Percentiles rank a stretch among this genome's conserved stretches.
Evolutionary conservation across 164 flowering plant genomes (phyloP).

Genomic region (Brasenia schreberi): DNA sequence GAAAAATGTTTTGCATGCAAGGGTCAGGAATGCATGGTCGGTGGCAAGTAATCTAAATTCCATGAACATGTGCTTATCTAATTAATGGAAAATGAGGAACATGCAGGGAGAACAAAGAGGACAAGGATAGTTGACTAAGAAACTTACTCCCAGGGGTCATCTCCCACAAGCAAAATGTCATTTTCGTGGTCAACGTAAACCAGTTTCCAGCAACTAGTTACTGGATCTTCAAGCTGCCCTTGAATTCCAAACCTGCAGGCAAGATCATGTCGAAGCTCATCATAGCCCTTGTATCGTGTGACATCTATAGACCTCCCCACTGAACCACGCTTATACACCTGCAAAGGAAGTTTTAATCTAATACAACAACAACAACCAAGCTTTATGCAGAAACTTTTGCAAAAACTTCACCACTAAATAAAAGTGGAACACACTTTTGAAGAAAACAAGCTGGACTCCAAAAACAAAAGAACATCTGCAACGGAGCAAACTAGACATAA

Average conservation of each 20-base stretch:
- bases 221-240: constrained; percentile 90
- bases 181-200: constrained; percentile 89
- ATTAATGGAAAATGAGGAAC: not conserved
- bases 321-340: constrained; percentile 95
- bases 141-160: constrained; percentile 98
- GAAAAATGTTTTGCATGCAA: too few species aligned
- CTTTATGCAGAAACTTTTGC: not conserved
- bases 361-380: not conserved
- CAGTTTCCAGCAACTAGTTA: constrained; percentile 73
- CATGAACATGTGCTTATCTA: not conserved
- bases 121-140: not conserved
- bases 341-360: constrained; percentile 2
- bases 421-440: not conserved
- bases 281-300: constrained; percentile 68
- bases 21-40: too few species aligned
- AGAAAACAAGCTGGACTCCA: not conserved
- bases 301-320: constrained; percentile 91
- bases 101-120: not conserved
- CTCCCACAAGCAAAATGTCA: constrained; percentile 84
- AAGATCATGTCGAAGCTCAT: constrained; percentile 71
- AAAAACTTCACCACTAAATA: not conserved
- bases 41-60: not conserved
- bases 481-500: not conserved
- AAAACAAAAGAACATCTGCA: not conserved
- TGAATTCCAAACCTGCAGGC: constrained; percentile 92